phyloP scores from a whole-genome alignment of 805 yeast species.

The Starmerella riodocensis region DNA sequence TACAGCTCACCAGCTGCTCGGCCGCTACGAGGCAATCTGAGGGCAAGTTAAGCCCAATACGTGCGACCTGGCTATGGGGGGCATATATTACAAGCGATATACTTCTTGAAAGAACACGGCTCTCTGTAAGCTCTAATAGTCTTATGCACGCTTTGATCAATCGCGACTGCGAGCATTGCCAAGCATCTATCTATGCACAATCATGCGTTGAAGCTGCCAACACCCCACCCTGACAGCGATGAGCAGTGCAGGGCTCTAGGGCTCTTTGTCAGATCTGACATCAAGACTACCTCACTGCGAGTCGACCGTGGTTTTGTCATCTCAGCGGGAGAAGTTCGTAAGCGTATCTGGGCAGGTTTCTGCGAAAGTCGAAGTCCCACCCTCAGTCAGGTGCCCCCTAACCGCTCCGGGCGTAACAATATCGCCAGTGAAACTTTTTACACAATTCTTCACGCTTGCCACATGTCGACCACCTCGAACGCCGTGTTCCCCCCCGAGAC shows the following conservation, averaged over 20 bases:
- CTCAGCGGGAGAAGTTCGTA: too few relatives aligned
- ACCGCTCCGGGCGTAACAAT: not conserved
- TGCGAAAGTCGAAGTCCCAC: not conserved
- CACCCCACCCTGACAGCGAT: not conserved
- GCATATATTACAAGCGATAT: too few relatives aligned
- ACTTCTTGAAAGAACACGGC: too few relatives aligned
- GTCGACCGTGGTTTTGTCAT: not conserved
- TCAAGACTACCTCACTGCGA: not conserved
- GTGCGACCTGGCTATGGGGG: too few relatives aligned
- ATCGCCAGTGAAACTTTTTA: constrained; percentile 9
- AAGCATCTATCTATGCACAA: too few relatives aligned
- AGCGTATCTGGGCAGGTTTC: too few relatives aligned
- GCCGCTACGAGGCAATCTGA: too few relatives aligned
- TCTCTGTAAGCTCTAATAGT: too few relatives aligned
- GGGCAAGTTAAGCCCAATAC: too few relatives aligned
- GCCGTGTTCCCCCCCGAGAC: constrained; percentile 40
- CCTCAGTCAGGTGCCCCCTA: constrained; percentile 1
- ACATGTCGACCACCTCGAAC: constrained; percentile 12
- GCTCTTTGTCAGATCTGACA: not conserved
- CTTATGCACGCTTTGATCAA: too few relatives aligned
- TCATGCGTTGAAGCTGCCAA: not conserved
- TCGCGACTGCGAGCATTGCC: too few relatives aligned
- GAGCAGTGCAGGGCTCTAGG: not conserved
- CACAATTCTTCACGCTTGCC: constrained; percentile 7
- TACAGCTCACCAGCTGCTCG: too few relatives aligned